Conservation (phyloP, 208 protist species). For the Crithidia bombi region DNA sequence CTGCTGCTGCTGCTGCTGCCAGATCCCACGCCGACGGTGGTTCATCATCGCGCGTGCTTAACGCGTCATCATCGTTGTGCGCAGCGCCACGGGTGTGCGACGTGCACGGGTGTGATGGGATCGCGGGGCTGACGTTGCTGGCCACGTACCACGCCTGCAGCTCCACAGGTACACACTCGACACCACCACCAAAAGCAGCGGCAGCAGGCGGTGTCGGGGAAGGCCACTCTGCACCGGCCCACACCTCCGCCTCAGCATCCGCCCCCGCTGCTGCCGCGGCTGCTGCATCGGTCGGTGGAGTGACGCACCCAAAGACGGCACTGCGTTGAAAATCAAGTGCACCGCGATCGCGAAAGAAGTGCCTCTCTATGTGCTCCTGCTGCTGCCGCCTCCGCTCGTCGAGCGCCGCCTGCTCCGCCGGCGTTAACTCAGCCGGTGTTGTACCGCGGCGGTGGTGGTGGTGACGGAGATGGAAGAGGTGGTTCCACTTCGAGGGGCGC, state of each 20-base stretch:
- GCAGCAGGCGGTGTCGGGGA: too few relatives aligned
- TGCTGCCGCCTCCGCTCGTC: constrained; percentile 5
- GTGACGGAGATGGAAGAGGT: neutral
- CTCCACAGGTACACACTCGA: constrained; percentile 15
- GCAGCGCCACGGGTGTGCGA: too few relatives aligned
- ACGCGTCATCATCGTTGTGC: neutral
- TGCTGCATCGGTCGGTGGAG: neutral
- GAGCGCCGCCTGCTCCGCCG: neutral
- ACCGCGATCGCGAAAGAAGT: constrained; percentile 15
- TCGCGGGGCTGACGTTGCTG: neutral
- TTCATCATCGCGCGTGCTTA: neutral
- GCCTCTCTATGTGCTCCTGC: constrained; percentile 14
- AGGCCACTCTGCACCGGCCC: neutral
- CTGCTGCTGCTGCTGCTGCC: neutral
- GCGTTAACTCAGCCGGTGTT: neutral
- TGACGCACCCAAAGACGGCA: constrained; percentile 3
- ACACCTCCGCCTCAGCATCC: neutral
- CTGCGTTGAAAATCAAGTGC: constrained; percentile 26
- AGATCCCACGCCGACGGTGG: neutral
- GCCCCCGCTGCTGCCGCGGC: neutral
- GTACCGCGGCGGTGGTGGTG: neutral
- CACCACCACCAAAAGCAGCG: too few relatives aligned
- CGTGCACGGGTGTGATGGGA: neutral
- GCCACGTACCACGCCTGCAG: constrained; percentile 30
- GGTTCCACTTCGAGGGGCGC: neutral